A percentile compares a stretch with the other conserved stretches of the same genome.
These are phyloP conservation scores for Heliamphora exappendiculata DNA, from an alignment of 148 eudicot species.

Conservation along the genomic window DNA sequence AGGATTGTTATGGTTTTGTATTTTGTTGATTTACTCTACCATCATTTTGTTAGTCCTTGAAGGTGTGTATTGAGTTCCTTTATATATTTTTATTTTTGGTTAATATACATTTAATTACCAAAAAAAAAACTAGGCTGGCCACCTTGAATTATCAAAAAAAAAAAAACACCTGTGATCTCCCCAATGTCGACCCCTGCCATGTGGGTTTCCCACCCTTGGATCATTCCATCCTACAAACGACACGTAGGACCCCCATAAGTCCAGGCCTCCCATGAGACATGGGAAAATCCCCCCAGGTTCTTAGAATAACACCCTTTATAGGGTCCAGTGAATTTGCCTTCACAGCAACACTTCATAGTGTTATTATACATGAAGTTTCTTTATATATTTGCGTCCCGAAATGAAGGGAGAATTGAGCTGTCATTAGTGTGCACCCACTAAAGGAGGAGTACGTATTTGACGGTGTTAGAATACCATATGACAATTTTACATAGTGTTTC, in stretches of 20 bases:
- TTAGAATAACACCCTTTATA: slow-evolving; percentile 1
- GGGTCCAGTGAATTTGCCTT: slow-evolving; percentile 27
- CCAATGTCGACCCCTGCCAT: background rate
- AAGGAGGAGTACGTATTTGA: too few relatives aligned
- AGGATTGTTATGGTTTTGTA: too few relatives aligned
- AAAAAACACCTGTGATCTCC: too few relatives aligned
- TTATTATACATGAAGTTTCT: background rate
- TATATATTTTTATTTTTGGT: too few relatives aligned
- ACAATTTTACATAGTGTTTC: too few relatives aligned
- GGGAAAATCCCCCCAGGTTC: background rate
- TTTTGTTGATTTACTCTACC: too few relatives aligned
- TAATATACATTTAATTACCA: too few relatives aligned
- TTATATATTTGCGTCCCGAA: background rate
- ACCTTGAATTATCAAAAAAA: too few relatives aligned
- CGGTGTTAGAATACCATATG: too few relatives aligned
- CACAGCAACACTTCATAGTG: slow-evolving; percentile 3
- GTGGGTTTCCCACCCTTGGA: slow-evolving; percentile 6
- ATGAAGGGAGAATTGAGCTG: slow-evolving; percentile 15
- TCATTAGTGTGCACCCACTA: slow-evolving; percentile 13
- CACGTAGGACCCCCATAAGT: slow-evolving; percentile 24
- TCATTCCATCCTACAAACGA: slow-evolving; percentile 14
- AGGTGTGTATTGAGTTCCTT: too few relatives aligned
- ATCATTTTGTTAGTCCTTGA: too few relatives aligned
- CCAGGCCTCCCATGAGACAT: slow-evolving; percentile 13
- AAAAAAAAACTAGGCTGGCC: too few relatives aligned